phyloP scores from a whole-genome alignment of 768 basidiomycete species.

The Boletus reticulatus region DNA sequence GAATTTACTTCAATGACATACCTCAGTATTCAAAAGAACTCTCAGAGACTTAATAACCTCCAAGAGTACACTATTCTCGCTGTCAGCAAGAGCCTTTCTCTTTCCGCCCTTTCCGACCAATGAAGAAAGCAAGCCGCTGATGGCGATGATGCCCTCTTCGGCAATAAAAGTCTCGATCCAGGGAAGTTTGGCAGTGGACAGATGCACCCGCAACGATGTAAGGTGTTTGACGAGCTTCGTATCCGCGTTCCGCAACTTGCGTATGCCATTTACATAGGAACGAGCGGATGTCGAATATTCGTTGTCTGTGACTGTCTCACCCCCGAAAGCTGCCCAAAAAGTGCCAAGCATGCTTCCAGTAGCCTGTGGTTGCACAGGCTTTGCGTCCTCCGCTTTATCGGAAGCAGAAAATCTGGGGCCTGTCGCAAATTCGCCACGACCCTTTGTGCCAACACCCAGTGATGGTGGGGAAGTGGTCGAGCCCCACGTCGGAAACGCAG shows the following conservation, averaged over 20 bases:
- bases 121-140: conserved; percentile 55
- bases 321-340: conserved; percentile 75
- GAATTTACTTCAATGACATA: conserved; percentile 29
- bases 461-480: conserved; percentile 35
- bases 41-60: conserved; percentile 81
- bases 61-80: conserved; percentile 63
- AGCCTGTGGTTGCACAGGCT: conserved; percentile 55
- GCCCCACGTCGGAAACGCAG: conserved; percentile 60
- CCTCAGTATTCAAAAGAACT: conserved; percentile 83
- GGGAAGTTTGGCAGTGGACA: conserved; percentile 75
- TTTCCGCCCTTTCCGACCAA: conserved; percentile 71
- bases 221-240: conserved; percentile 71
- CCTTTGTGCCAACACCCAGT: conserved; percentile 23
- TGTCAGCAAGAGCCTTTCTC: conserved; percentile 55
- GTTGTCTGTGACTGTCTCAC: conserved; percentile 36
- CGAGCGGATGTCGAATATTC: conserved; percentile 49
- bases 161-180: conserved; percentile 76
- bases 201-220: conserved; percentile 77
- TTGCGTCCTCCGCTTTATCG: conserved; percentile 30
- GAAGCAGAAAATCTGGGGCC: conserved; percentile 20
- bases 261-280: conserved; percentile 64
- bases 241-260: conserved; percentile 51
- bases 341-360: conserved; percentile 76
- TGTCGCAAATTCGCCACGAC: conserved; percentile 38
- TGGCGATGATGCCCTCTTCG: conserved; percentile 62